A percentile compares a stretch with the other conserved stretches of the same genome.
These are phyloP conservation scores for Scheffersomyces lignosus DNA, from an alignment of 805 yeast species.

Conservation along the genomic window DNA sequence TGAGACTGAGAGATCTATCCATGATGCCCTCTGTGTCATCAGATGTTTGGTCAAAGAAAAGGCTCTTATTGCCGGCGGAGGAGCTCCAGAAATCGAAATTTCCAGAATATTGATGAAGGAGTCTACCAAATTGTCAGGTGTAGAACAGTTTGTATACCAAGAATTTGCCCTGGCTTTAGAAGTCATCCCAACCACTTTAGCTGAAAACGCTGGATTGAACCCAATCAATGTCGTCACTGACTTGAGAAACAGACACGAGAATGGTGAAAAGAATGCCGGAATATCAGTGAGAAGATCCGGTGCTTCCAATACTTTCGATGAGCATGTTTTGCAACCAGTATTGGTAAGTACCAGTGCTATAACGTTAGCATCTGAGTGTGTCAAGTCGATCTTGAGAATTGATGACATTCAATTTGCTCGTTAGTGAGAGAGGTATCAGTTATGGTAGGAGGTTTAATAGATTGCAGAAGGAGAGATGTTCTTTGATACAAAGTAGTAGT, in stretches of 20 bases:
- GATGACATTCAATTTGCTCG: constrained; percentile 96
- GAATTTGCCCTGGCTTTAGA: constrained; percentile 92
- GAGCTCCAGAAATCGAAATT: constrained; percentile 94
- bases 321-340: constrained; percentile 95
- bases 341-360: constrained; percentile 93
- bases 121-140: constrained; percentile 72
- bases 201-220: constrained; percentile 93
- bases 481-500: too few species aligned
- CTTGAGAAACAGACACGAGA: constrained; percentile 84
- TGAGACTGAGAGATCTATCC: constrained; percentile 96
- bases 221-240: constrained; percentile 92
- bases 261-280: constrained; percentile 92
- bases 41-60: constrained; percentile 85
- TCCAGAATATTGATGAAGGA: constrained; percentile 73
- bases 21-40: constrained; percentile 94
- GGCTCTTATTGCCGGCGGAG: constrained; percentile 96
- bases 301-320: constrained; percentile 85
- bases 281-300: constrained; percentile 93
- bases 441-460: too few species aligned
- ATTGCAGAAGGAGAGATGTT: too few species aligned
- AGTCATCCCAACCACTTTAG: constrained; percentile 89
- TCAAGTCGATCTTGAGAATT: constrained; percentile 90
- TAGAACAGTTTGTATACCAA: constrained; percentile 86
- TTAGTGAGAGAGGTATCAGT: too few species aligned
- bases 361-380: constrained; percentile 93